Base-by-base conservation (phyloP, 179 eudicot genomes). In the Camellia oleifera region DNA sequence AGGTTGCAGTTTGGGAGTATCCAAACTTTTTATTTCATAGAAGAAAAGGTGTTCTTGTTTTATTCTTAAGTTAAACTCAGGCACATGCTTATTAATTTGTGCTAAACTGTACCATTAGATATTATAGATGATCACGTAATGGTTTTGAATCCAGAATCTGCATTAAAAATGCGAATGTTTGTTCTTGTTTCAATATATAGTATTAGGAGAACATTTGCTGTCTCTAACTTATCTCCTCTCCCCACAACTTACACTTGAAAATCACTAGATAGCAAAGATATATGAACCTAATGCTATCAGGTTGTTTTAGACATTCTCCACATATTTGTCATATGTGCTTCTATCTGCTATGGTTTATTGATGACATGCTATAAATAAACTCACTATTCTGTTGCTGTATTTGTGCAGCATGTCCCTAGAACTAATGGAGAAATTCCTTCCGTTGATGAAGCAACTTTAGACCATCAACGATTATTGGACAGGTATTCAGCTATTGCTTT, bases 361-460 rank as follows among this genome's bases (percentile, higher is more conserved):
- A 54, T 75, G 48, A 1, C 32, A 15, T 20, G 46, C 42, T 17
- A 23, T 11, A 13, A 17, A 23, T 11, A 13, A 17, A 67, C 18
- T 78, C 65, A 17, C 10, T 68, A 18, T 12, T 40, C 15, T 66
- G 26, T 63, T 58, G 26, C 56, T 58, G 40, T n/a, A 45, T 67
- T 64, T 64, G 17, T 89, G 88, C 94, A 93, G 97, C 97, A 93
- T 79, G 91, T 93, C 46, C 97, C 97, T 63, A 88, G 88, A 85
- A 93, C 89, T 77, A 93, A 93, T 83, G 97, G 97, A 50, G 97
- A 92, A 83, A 93, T 93, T 83, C 97, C 97, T 79, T 92, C 97
- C 54, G 77, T 90, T 78, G 96, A 93, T 84, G 96, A 90, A 86
- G 96, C 97, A 73, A 93, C 94, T 76, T 84, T 93, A 80, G 97